Evolutionary conservation across 2,329 filamentous ascomycete species (phyloP).

Genomic region (Neurospora crassa): DNA sequence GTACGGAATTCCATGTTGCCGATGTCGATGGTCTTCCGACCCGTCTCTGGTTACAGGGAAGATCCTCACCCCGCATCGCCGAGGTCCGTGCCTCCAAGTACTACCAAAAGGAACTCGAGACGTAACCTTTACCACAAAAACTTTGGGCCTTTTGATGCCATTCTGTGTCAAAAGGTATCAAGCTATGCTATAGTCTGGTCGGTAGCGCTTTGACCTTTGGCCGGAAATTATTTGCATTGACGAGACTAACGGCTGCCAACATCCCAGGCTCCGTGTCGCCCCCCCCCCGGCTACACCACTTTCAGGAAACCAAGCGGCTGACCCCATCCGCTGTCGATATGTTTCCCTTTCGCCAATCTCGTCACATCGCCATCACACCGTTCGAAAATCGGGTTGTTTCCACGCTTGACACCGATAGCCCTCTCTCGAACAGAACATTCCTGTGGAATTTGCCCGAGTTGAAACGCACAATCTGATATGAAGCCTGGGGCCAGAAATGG

Average conservation of each 20-base stretch:
- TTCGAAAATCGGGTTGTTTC: not conserved
- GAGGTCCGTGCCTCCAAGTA: not conserved
- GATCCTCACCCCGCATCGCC: not conserved
- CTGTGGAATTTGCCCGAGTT: not conserved
- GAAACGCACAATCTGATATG: not conserved
- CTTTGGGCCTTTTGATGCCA: not conserved
- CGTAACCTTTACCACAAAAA: not conserved
- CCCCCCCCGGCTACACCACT: not conserved
- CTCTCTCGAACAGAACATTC: not conserved
- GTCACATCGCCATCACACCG: not conserved
- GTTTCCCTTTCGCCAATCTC: not conserved
- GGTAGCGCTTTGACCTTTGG: not conserved
- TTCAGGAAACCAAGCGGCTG: not conserved
- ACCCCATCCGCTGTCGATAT: not conserved
- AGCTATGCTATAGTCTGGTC: not conserved
- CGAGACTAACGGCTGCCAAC: not conserved
- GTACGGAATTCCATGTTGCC: not conserved
- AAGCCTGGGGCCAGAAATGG: not conserved
- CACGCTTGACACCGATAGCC: not conserved
- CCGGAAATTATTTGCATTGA: not conserved
- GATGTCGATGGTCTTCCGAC: not conserved
- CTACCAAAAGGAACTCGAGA: not conserved
- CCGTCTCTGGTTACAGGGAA: not conserved
- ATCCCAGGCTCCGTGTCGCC: not conserved
- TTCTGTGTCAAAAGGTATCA: not conserved